Base-by-base conservation (phyloP, 345 rosid species). In the Mangifera indica region DNA sequence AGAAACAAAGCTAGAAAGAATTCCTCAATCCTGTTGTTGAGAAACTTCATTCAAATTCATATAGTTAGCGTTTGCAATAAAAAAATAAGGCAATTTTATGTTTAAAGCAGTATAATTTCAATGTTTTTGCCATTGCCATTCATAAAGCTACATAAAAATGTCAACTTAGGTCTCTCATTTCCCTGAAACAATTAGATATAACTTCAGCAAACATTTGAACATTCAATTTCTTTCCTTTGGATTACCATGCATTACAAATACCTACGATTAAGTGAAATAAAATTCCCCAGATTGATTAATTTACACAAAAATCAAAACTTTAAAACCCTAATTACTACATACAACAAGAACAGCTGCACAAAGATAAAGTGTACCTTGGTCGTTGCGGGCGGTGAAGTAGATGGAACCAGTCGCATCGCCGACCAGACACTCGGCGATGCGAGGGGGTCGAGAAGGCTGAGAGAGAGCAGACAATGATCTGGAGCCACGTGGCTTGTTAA, bases 311-410 rank as follows among this genome's bases (percentile, higher is more conserved):
- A 37, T 20, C 29, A 58, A 17, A 48, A 46, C 22, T 29, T 44
- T 44, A 10, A 70, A 45, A 46, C 44, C 57, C 25, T 13, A 58
- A 17, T 14, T 26, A 45, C 15, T 24, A 25, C 29, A 49, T 1
- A 4, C 34, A 59, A 32, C 18, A 5, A 5, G 58, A 60, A 53
- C n/a, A 46, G 29, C 20, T 12, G 4, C 6, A 4, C 34, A 45
- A 7, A 26, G 2, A 53, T 21, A 9, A 55, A 0, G 2, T 25
- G 56, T 76, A 89, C 97, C 97, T 87, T 91, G 95, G 3, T 89
- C 95, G 73, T 89, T 88, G 34, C 97, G 91, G 42, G 97, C 97
- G n/a, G 97, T 91, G 90, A 91, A 91, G 74, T 85, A 76, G 73
- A 91, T 89, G 73, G 84, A 70, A 37, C 84, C 97, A 7, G 95